Base-by-base conservation (phyloP, 2,329 filamentous ascomycete species). In the Remersonia thermophila region DNA sequence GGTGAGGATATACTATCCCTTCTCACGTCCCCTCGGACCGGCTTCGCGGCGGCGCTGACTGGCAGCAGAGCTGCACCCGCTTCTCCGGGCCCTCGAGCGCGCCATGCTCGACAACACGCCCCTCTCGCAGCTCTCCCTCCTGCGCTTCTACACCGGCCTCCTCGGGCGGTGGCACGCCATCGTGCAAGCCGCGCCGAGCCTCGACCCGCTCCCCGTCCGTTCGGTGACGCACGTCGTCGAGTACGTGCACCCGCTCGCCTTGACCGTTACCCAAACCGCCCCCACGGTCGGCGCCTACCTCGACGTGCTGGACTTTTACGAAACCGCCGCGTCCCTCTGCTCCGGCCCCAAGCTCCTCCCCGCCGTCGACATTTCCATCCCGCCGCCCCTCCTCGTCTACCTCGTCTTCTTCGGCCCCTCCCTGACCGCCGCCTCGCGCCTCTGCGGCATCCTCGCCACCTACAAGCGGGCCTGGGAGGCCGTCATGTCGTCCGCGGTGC, bases 391-490 rank as follows among this genome's bases (percentile, higher is more conserved):
- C 3, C 67, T 84, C 8, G 65, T 87, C 15, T 91, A 91, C 57
- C 68, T 68, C 8, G 63, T 91, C 27, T 65, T 77, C 44, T 86
- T 91, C 54, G 71, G 67, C 39, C 59, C 67, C 14, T 81, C 75
- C 2, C 62, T 77, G 11, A 68, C 69, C 13, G 71, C 71, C 12
- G 62, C 82, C 3, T 82, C 83, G 6, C 75, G 79, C 5, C 68
- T 85, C 25, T 84, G 77, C 52, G 67, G 67, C 33, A 66, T 86
- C 17, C 65, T 93, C 18, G 76, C 80, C 2, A 61, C 59, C 30
- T 89, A 86, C 61, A 91, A 91, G 55, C 66, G 66, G 16, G 73
- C 78, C 0, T 84, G 89, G 49, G 82, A 89, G 51, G 57, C 61
- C 17, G 74, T 77, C 39, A 73, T 72, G 61, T 47, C 61, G 37